Percentiles rank a stretch among this genome's conserved stretches.
Evolutionary conservation across 129 eudicot genomes (phyloP).

Genomic region (Centaurea solstitialis): DNA sequence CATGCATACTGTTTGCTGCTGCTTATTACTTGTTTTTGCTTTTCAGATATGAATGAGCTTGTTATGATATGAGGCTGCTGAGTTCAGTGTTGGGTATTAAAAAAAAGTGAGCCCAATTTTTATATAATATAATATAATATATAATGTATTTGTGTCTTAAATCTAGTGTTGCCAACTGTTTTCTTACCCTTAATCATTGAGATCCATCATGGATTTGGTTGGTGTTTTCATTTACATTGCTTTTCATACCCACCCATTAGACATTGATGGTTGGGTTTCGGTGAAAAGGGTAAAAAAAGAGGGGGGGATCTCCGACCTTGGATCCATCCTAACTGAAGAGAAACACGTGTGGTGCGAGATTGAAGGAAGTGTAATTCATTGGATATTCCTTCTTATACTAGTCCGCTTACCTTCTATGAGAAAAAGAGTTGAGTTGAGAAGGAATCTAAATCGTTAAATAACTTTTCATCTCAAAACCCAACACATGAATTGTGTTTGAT

Average conservation of each 20-base stretch:
- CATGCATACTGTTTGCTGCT: constrained; percentile 9
- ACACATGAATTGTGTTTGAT: too few relatives aligned
- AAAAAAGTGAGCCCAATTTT: constrained; percentile 24
- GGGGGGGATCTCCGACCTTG: too few relatives aligned
- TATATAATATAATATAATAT: neutral
- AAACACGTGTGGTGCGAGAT: too few relatives aligned
- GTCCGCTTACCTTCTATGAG: too few relatives aligned
- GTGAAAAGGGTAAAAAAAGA: too few relatives aligned
- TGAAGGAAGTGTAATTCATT: too few relatives aligned
- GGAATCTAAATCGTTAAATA: too few relatives aligned
- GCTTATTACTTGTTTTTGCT: constrained; percentile 22
- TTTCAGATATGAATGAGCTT: constrained; percentile 37
- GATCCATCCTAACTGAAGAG: too few relatives aligned
- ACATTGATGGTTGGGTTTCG: too few relatives aligned
- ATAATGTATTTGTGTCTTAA: neutral
- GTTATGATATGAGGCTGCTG: constrained; percentile 46
- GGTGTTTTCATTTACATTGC: neutral
- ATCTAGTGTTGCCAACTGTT: neutral
- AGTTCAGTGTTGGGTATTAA: constrained; percentile 21
- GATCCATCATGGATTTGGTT: neutral
- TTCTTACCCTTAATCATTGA: neutral
- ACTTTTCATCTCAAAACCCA: too few relatives aligned
- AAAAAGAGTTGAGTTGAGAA: too few relatives aligned
- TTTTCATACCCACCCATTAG: neutral
- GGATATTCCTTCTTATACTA: too few relatives aligned